Evolutionary conservation across 768 basidiomycete species (phyloP), one percentile per base, ranked within the genome.

Genomic region (Pulveroboletus sp.): DNA sequence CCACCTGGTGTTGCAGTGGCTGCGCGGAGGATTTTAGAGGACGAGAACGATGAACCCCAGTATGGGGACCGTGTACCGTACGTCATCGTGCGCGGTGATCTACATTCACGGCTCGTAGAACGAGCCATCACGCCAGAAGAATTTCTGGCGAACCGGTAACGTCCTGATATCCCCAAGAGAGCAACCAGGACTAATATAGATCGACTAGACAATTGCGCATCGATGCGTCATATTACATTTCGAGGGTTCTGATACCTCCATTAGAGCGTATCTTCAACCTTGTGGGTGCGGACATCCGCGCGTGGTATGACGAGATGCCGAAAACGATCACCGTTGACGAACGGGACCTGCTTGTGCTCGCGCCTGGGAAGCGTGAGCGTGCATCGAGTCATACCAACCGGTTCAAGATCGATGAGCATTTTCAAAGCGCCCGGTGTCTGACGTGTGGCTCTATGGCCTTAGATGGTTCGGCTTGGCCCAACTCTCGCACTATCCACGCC

Each of bases 61-160:
- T 96, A 97, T 61, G 91, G 89, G 15, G 93, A 99, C 58, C 83
- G 95, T 27, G 81, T 98, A 1, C 92, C 93, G 1, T 98, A 97
- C 63, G 80, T 98, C 42, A 90, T 99, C 43, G 73, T 76, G 14
- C 74, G 80, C 39, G 84, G 89, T 5, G 75, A 79, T 15, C 78
- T 80, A 6, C 79, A 79, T 4, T 68, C 75, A 4, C 76, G 84
- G 47, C 76, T 95, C 5, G 84, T 87, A 11, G 86, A 93, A 53
- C 73, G 86, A 40, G 89, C 89, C 1, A 68, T 85, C 33, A 75
- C 79, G n/a, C 92, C 92, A 0, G 73, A 82, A 56, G 86, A 84
- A 58, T 66, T 92, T 54, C 63, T 89, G 51, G 70, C 76, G 7
- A 77, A 86, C 56, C 67, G 79, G 89, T 90, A 46, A n/a, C 43